phyloP scores from a whole-genome alignment of 2,329 filamentous ascomycete species.

The Pseudogymnoascus sp. region DNA sequence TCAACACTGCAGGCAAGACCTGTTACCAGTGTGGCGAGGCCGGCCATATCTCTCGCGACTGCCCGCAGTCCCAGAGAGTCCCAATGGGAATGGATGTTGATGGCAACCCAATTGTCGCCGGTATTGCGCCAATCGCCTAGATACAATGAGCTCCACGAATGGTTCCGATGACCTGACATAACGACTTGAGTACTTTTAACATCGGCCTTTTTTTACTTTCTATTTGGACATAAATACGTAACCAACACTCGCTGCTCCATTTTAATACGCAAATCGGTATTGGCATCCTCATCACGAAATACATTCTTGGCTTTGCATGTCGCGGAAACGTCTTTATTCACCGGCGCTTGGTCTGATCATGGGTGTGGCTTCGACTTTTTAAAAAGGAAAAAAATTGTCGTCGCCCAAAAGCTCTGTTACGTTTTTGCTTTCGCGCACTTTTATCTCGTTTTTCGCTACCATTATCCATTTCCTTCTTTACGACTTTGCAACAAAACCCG shows the following conservation, averaged over 20 bases:
- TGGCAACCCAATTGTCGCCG: conserved; percentile 31
- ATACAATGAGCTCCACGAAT: conserved; percentile 21
- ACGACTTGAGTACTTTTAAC: conserved; percentile 19
- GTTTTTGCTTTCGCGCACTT: background rate
- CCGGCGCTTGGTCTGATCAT: conserved; percentile 28
- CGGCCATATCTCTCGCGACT: conserved; percentile 93
- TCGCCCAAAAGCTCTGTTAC: conserved; percentile 6
- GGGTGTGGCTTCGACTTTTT: conserved; percentile 19
- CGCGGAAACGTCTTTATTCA: conserved; percentile 23
- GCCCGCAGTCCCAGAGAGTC: conserved; percentile 57
- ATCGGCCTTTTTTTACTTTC: conserved; percentile 25
- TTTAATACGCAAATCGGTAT: conserved; percentile 25
- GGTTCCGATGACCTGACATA: conserved; percentile 28
- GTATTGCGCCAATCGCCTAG: conserved; percentile 38
- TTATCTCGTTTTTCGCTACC: conserved; percentile 17
- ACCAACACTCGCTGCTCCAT: conserved; percentile 14
- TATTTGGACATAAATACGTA: conserved; percentile 25
- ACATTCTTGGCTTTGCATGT: conserved; percentile 13
- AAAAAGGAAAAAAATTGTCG: conserved; percentile 7
- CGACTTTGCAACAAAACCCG: conserved; percentile 18
- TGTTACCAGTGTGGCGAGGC: conserved; percentile 97
- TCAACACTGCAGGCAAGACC: conserved; percentile 95
- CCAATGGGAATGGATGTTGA: conserved; percentile 37
- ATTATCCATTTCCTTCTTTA: conserved; percentile 28
- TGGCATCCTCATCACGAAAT: conserved; percentile 10